Conservation (phyloP, 2,329 filamentous ascomycete species). For the Davidsoniella virescens region DNA sequence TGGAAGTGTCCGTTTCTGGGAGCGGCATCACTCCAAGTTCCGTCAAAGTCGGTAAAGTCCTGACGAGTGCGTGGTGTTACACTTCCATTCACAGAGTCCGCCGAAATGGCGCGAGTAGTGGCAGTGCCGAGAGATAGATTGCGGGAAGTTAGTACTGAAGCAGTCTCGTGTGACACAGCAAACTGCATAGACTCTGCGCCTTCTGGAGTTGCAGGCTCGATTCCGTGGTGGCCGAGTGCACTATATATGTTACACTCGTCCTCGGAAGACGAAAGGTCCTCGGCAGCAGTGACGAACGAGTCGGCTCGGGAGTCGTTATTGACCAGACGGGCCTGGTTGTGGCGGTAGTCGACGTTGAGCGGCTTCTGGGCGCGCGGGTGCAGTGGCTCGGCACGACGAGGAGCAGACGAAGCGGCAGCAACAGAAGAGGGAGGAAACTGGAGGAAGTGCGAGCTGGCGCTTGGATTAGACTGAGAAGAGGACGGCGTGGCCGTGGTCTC, state of each 20-base stretch:
- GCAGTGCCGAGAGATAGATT: not conserved
- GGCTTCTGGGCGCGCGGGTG: constrained; percentile 6
- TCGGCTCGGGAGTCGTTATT: constrained; percentile 11
- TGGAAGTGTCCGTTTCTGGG: not conserved
- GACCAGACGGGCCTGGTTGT: constrained; percentile 5
- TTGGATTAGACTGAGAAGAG: not conserved
- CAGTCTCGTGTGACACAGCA: not conserved
- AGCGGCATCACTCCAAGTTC: constrained; percentile 1
- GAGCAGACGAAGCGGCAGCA: not conserved
- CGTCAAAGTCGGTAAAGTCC: constrained; percentile 8
- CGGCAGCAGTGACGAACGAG: constrained; percentile 13
- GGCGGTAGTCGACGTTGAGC: constrained; percentile 4
- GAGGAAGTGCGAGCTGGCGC: no score
- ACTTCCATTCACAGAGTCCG: constrained; percentile 2
- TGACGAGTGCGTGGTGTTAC: constrained; percentile 9
- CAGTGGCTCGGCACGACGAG: not conserved
- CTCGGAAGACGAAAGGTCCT: constrained; percentile 12
- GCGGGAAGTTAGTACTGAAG: constrained; percentile 4
- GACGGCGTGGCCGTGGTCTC: constrained; percentile 3
- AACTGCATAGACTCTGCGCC: constrained; percentile 5
- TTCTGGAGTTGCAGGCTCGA: constrained; percentile 2
- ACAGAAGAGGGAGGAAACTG: not conserved
- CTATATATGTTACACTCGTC: constrained; percentile 3
- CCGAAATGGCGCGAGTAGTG: not conserved
- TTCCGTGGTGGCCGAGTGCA: not conserved